Conservation (phyloP, 495 filamentous ascomycete genomes). For the Hypoxylon trugodes region DNA sequence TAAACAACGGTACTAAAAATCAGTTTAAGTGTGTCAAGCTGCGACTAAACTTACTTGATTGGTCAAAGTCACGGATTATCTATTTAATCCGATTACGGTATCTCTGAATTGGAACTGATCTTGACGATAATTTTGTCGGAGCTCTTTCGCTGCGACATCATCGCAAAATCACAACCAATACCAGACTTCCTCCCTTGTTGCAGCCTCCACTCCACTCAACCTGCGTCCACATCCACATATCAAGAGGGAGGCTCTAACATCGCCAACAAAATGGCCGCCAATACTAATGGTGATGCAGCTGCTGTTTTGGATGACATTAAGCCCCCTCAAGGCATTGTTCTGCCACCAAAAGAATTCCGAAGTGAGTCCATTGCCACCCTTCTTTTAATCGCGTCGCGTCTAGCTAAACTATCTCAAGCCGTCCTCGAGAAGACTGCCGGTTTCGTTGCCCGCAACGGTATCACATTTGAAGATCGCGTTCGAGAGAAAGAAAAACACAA, state of each 20-base stretch:
- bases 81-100: conserved; percentile 26
- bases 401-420: conserved; percentile 72
- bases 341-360: conserved; percentile 70
- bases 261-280: conserved; percentile 57
- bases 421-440: conserved; percentile 97
- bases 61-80: conserved; percentile 14
- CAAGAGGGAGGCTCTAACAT: conserved; percentile 35
- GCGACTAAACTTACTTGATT: conserved; percentile 8
- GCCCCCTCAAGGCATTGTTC: conserved; percentile 81
- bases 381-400: conserved; percentile 33
- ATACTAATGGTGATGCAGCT: conserved; percentile 65
- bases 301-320: conserved; percentile 66
- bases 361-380: conserved; percentile 22
- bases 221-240: conserved; percentile 15
- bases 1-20: background rate
- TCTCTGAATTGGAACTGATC: background rate
- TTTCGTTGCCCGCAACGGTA: conserved; percentile 85
- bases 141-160: conserved; percentile 39
- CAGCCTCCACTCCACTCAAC: conserved; percentile 22
- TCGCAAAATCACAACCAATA: conserved; percentile 25
- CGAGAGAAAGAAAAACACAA: conserved; percentile 86
- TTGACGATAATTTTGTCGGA: conserved; percentile 31
- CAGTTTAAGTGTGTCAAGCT: conserved; percentile 1
- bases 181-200: background rate
- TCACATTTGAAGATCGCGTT: conserved; percentile 87